phyloP scores from a whole-genome alignment of 164 flowering plant genomes.

The Nelumbo lutea region DNA sequence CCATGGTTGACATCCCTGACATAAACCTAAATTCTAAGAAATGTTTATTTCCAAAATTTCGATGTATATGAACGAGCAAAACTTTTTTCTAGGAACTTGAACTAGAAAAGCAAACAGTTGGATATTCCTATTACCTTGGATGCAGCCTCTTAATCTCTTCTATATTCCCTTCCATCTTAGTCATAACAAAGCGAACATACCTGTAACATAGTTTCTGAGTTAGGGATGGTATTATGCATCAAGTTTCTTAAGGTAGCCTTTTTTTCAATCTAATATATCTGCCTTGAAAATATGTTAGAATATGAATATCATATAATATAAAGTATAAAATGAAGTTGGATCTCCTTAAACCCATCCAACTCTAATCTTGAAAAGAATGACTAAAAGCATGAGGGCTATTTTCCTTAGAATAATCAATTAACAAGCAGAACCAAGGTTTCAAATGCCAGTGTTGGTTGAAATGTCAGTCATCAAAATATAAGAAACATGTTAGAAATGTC shows the following conservation, averaged over 20 bases:
- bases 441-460: no score
- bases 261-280: no score
- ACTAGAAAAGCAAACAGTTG: not conserved
- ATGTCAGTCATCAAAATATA: no score
- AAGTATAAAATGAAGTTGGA: not conserved
- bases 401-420: not conserved
- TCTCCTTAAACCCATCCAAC: not conserved
- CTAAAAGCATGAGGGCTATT: not conserved
- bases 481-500: no score
- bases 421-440: not conserved
- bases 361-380: not conserved
- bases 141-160: constrained; percentile 59
- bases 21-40: no score
- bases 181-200: constrained; percentile 80
- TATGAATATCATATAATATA: not conserved
- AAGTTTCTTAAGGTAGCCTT: not conserved
- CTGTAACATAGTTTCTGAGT: constrained; percentile 34
- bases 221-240: not conserved
- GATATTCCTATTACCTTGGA: constrained; percentile 56
- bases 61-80: not conserved
- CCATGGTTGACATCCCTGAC: no score
- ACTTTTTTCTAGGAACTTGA: not conserved
- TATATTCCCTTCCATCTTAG: constrained; percentile 39
- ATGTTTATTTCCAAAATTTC: no score
- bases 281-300: no score